Evolutionary conservation across 306 rosid genomes (phyloP), one percentile per base, ranked within the genome.

Genomic region (Cucumis melo): DNA sequence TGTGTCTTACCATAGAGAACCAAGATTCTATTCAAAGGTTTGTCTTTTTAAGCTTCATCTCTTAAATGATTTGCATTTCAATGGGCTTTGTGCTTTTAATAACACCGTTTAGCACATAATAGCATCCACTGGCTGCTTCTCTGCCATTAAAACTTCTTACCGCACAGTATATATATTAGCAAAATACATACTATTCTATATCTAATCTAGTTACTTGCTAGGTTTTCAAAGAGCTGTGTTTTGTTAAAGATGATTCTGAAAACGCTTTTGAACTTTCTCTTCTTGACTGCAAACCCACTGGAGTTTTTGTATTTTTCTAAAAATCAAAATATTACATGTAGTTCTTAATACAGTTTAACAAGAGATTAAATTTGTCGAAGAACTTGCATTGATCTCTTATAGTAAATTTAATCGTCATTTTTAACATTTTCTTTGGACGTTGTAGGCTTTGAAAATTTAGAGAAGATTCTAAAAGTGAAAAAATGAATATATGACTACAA

Each of bases 11-110:
- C 90, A 87, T 79, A 82, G 98, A 82, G 92, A 91, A 78, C 98
- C 98, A 46, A 85, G 97, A 78, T 91, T 84, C 81, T 93, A 93
- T 86, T 88, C 96, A 50, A 93, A 87, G 97, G 98, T 93, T 63
- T 32, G 44, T 34, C 70, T 63, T 63, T 32, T 32, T 15, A 32
- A 57, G 24, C 29, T 56, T 56, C 1, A 3, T 14, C 2, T 13
- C 10, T 9, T 7, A 20, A 54, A 19, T 19, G 23, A 7, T 54
- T 0, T 51, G 58, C 58, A 17, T 23, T 54, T 54, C 10, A 19
- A 19, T 19, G 11, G 0, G 21, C 2, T 19, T 54, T n/a, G 59
- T 2, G 59, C 23, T 7, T 54, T 54, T 19, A 54, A 57, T 3
- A 57, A 20, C 62, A 57, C 15, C 10, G 29, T 57, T 9, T 21